A percentile compares a stretch with the other conserved stretches of the same genome.
Conservation (phyloP, 2,329 filamentous ascomycete species). For the Davidsoniella neocaledoniae region DNA sequence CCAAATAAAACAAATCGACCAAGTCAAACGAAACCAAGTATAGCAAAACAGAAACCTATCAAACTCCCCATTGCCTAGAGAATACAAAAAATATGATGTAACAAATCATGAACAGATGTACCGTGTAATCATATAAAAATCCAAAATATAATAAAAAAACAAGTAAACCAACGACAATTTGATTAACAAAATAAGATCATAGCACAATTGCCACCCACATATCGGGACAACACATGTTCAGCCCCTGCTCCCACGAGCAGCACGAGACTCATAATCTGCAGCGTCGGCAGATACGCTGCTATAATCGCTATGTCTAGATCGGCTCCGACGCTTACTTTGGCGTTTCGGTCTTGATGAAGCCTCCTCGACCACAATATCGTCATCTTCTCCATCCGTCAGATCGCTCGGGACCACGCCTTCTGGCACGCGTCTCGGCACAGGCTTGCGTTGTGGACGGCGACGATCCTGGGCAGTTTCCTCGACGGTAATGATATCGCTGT, state of each 20-base stretch:
- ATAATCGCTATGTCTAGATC: constrained; percentile 6
- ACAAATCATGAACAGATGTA: not conserved
- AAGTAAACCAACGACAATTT: not conserved
- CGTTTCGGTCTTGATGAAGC: not conserved
- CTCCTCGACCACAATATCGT: constrained; percentile 5
- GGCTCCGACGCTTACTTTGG: not conserved
- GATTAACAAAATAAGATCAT: constrained; percentile 1
- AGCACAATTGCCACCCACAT: not conserved
- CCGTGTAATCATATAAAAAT: too few species aligned
- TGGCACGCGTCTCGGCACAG: not conserved
- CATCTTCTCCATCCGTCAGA: not conserved
- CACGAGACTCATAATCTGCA: not conserved
- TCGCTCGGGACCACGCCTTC: constrained; percentile 1
- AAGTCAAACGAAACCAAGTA: too few species aligned
- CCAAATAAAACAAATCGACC: too few species aligned
- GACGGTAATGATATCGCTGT: constrained; percentile 6
- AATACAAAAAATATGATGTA: not conserved
- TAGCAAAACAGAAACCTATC: not conserved
- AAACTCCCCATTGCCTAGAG: not conserved
- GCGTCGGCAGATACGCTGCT: constrained; percentile 3
- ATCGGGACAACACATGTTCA: not conserved
- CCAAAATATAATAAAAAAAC: not conserved
- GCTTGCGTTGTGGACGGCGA: constrained; percentile 1
- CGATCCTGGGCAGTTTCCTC: constrained; percentile 1
- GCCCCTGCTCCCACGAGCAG: not conserved